Evolutionary conservation across 106 monocot genomes (phyloP).

Genomic region (Dendrobium nobile): DNA sequence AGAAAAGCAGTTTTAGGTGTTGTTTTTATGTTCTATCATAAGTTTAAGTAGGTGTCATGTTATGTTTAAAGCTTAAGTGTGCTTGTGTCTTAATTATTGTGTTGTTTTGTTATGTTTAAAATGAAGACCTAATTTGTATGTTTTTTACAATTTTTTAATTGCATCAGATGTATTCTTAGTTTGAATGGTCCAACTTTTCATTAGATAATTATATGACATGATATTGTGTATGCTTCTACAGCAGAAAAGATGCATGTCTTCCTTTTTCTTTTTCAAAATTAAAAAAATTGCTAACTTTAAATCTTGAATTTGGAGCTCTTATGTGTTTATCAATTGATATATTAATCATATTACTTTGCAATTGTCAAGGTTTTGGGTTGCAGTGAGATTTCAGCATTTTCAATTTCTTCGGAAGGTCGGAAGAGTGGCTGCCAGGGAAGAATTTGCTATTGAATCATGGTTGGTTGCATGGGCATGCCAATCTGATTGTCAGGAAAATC

Average conservation of each 20-base stretch:
- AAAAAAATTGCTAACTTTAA: neutral
- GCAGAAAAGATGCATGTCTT: slow-evolving; percentile 14
- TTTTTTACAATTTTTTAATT: no score
- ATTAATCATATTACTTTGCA: slow-evolving; percentile 26
- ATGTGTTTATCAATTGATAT: slow-evolving; percentile 8
- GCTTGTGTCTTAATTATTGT: no score
- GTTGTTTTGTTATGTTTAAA: no score
- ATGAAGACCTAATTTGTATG: no score
- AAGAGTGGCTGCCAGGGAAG: slow-evolving; percentile 30
- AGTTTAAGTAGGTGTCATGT: no score
- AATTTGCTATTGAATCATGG: slow-evolving; percentile 35
- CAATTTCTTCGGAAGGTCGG: slow-evolving; percentile 42
- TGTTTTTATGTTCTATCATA: no score
- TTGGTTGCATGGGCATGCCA: slow-evolving; percentile 81
- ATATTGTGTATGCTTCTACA: slow-evolving; percentile 12
- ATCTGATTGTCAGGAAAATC: slow-evolving; percentile 86
- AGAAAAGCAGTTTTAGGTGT: no score
- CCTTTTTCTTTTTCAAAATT: slow-evolving; percentile 10
- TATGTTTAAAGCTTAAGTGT: no score
- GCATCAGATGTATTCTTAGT: neutral
- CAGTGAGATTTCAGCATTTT: slow-evolving; percentile 58
- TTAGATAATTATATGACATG: slow-evolving; percentile 10
- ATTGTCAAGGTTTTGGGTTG: slow-evolving; percentile 88
- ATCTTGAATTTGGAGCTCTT: slow-evolving; percentile 11
- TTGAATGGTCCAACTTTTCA: neutral